Conservation (phyloP, 257 asterid genomes). For the Galeopsis tetrahit region DNA sequence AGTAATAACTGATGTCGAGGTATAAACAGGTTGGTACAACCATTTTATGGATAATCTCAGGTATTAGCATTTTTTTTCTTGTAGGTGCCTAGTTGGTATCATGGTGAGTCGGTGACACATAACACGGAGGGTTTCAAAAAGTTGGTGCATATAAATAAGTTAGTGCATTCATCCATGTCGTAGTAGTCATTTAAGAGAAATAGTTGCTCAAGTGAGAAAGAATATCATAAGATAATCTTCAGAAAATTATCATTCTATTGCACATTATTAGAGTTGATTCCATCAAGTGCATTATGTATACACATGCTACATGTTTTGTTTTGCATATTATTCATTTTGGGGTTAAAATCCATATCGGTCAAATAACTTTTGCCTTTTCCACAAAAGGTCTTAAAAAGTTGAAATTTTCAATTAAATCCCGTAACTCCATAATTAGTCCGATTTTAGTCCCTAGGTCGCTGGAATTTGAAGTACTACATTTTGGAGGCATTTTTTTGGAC, state of each 20-base stretch:
- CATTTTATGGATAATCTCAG: background rate
- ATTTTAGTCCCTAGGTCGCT: no score
- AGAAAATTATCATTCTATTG: slow-evolving; percentile 9
- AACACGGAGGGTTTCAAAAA: background rate
- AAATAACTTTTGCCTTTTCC: no score
- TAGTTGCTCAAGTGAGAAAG: slow-evolving; percentile 8
- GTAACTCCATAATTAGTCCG: no score
- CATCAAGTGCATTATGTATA: background rate
- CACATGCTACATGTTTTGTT: background rate
- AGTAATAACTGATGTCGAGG: background rate
- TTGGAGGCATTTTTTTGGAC: no score
- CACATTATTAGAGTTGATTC: slow-evolving; percentile 8
- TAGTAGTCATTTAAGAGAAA: background rate
- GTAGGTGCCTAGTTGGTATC: background rate
- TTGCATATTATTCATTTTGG: background rate
- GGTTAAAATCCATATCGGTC: no score
- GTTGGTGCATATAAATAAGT: slow-evolving; percentile 10
- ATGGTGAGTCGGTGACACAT: background rate
- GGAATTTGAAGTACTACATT: no score
- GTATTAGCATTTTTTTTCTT: background rate
- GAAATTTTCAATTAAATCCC: no score
- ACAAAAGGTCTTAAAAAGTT: no score
- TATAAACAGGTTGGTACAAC: background rate
- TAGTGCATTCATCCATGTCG: background rate
- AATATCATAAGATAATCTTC: slow-evolving; percentile 8